Percentiles rank a stretch among this genome's conserved stretches.
Evolutionary conservation across 2,329 filamentous ascomycete genomes (phyloP).

Genomic region (Pseudogymnoascus sp.): DNA sequence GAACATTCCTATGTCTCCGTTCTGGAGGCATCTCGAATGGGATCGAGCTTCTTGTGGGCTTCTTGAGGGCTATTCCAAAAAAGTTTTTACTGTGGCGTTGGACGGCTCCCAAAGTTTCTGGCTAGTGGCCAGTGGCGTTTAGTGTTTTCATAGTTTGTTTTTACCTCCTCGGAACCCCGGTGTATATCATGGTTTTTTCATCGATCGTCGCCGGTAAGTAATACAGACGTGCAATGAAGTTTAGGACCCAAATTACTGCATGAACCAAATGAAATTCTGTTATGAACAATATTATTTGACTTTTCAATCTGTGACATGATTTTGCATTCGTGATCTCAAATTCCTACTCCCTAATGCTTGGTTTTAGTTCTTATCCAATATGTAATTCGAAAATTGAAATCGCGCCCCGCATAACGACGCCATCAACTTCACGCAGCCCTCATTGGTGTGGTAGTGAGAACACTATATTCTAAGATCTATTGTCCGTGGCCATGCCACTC

Average conservation of each 20-base stretch:
- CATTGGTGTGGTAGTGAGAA: too few relatives aligned
- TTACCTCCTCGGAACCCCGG: not conserved
- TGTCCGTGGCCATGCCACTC: too few relatives aligned
- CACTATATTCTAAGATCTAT: too few relatives aligned
- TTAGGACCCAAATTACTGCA: constrained; percentile 1
- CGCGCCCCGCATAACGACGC: not conserved
- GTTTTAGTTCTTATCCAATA: not conserved
- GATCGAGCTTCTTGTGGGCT: constrained; percentile 29
- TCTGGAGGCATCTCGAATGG: constrained; percentile 22
- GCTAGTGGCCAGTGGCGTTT: constrained; percentile 10
- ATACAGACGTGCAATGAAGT: constrained; percentile 7
- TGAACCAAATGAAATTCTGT: constrained; percentile 1
- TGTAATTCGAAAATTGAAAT: not conserved
- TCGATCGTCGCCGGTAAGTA: constrained; percentile 5
- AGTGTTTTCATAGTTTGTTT: not conserved
- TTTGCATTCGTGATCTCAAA: not conserved
- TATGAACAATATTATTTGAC: not conserved
- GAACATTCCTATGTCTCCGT: constrained; percentile 25
- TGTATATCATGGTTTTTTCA: constrained; percentile 5
- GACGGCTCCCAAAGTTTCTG: constrained; percentile 3
- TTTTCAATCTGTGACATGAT: not conserved
- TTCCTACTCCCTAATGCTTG: not conserved
- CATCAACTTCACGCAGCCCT: not conserved
- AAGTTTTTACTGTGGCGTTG: constrained; percentile 14
- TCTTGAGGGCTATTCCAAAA: constrained; percentile 18